phyloP scores from a whole-genome alignment of 2,329 filamentous ascomycete genomes.

The Phyllosticta capitalensis region DNA sequence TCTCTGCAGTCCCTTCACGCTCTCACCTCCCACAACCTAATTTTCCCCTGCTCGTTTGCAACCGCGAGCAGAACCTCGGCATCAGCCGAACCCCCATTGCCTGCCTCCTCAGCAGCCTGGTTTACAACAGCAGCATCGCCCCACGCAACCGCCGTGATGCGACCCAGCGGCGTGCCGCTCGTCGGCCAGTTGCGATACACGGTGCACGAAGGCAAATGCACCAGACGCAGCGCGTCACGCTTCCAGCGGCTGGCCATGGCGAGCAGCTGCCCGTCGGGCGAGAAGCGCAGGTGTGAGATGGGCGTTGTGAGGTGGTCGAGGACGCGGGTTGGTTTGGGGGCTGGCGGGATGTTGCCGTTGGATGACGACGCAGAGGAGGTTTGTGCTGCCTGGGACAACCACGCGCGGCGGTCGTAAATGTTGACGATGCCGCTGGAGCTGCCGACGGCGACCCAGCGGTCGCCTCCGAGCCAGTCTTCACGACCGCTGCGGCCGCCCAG shows the following conservation, averaged over 20 bases:
- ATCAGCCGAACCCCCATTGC: slow-evolving; percentile 16
- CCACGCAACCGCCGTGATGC: slow-evolving; percentile 54
- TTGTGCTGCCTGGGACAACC: slow-evolving; percentile 26
- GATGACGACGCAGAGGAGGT: slow-evolving; percentile 1
- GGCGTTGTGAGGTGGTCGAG: slow-evolving; percentile 85
- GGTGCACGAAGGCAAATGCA: slow-evolving; percentile 84
- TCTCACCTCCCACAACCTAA: slow-evolving; percentile 70
- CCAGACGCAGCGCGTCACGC: slow-evolving; percentile 75
- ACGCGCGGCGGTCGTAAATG: slow-evolving; percentile 72
- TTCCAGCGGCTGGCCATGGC: slow-evolving; percentile 81
- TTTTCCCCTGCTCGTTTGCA: slow-evolving; percentile 80
- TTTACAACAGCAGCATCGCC: slow-evolving; percentile 38
- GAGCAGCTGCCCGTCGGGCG: slow-evolving; percentile 80
- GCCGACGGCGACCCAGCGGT: slow-evolving; percentile 83
- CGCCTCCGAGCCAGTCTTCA: slow-evolving; percentile 56
- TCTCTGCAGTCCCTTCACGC: not conserved
- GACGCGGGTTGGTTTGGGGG: slow-evolving; percentile 61
- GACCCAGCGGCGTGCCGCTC: slow-evolving; percentile 73
- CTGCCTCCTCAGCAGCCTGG: slow-evolving; percentile 36
- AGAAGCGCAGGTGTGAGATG: slow-evolving; percentile 69
- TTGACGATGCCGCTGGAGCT: slow-evolving; percentile 84
- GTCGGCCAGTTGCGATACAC: slow-evolving; percentile 98
- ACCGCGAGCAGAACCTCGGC: slow-evolving; percentile 55
- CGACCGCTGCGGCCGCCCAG: slow-evolving; percentile 61
- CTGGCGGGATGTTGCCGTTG: slow-evolving; percentile 47